phyloP scores from a whole-genome alignment of 1,284 basidiomycete species.

The Filobasidium uniguttulatum region DNA sequence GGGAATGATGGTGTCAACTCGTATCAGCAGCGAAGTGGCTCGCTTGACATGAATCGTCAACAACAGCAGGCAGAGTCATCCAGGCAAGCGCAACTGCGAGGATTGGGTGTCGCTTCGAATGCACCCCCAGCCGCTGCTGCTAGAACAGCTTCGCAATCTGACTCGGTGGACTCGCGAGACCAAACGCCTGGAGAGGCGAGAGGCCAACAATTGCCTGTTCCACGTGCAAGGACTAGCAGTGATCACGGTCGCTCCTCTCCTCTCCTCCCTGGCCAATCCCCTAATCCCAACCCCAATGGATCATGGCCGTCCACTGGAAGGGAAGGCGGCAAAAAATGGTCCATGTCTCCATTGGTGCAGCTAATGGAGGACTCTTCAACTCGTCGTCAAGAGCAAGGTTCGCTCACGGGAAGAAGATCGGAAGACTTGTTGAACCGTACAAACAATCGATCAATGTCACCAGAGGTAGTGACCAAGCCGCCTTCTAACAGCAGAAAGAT shows the following conservation, averaged over 20 bases:
- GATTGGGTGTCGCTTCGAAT: not conserved
- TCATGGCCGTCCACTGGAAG: not conserved
- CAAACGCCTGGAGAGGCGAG: no score
- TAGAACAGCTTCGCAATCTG: no score
- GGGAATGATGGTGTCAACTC: not conserved
- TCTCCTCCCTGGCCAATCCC: not conserved
- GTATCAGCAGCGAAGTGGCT: not conserved
- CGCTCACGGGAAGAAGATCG: not conserved
- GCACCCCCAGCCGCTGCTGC: not conserved
- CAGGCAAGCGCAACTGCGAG: constrained; percentile 1
- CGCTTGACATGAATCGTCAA: not conserved
- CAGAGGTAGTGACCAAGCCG: constrained; percentile 1
- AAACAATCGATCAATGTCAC: not conserved
- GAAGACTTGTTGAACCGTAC: constrained; percentile 4
- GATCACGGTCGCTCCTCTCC: no score
- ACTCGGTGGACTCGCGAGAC: no score
- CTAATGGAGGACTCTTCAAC: not conserved
- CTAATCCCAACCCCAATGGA: not conserved
- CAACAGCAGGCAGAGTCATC: not conserved
- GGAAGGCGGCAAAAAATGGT: constrained; percentile 1
- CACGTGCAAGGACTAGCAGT: no score
- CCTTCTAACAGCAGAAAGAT: constrained; percentile 23
- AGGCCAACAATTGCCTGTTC: no score
- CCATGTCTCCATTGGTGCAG: constrained; percentile 3
- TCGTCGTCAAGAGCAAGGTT: not conserved